These are phyloP conservation scores for Mucor racemosus DNA, from an alignment of 371 early-diverging fungal genomes.

Conservation along the genomic window DNA sequence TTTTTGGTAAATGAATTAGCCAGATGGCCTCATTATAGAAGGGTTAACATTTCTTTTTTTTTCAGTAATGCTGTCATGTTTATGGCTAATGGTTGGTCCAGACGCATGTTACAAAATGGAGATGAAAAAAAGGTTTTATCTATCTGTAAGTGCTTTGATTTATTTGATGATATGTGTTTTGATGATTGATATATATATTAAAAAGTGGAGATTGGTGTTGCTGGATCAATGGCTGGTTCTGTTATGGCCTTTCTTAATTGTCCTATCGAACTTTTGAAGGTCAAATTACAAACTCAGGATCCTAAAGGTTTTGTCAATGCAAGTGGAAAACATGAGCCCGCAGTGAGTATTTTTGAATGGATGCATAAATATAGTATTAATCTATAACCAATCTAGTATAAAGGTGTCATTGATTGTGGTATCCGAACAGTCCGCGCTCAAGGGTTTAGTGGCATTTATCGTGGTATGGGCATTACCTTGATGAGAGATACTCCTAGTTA, in stretches of 20 bases:
- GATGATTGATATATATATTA: not conserved
- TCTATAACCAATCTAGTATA: slow-evolving; percentile 49
- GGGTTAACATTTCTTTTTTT: not conserved
- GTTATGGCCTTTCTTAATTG: slow-evolving; percentile 85
- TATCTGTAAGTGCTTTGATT: slow-evolving; percentile 26
- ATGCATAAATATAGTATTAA: not conserved
- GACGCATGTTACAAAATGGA: slow-evolving; percentile 63
- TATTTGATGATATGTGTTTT: not conserved
- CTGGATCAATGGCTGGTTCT: slow-evolving; percentile 81
- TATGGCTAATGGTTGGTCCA: slow-evolving; percentile 76
- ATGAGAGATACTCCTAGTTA: slow-evolving; percentile 84
- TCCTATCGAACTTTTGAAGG: slow-evolving; percentile 85
- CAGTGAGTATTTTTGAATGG: slow-evolving; percentile 41
- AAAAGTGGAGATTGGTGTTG: slow-evolving; percentile 58
- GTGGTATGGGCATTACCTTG: slow-evolving; percentile 79
- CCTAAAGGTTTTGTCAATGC: slow-evolving; percentile 42
- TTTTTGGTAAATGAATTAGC: slow-evolving; percentile 60
- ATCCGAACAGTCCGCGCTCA: slow-evolving; percentile 68
- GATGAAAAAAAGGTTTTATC: slow-evolving; percentile 51
- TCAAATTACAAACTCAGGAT: slow-evolving; percentile 82
- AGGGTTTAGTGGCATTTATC: slow-evolving; percentile 76
- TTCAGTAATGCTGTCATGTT: slow-evolving; percentile 84
- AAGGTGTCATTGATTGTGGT: slow-evolving; percentile 77
- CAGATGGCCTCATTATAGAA: too few species aligned
- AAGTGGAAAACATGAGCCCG: slow-evolving; percentile 42